These are phyloP conservation scores for Cymbidium sinense DNA, from an alignment of 106 monocot species.

Conservation along the genomic window DNA sequence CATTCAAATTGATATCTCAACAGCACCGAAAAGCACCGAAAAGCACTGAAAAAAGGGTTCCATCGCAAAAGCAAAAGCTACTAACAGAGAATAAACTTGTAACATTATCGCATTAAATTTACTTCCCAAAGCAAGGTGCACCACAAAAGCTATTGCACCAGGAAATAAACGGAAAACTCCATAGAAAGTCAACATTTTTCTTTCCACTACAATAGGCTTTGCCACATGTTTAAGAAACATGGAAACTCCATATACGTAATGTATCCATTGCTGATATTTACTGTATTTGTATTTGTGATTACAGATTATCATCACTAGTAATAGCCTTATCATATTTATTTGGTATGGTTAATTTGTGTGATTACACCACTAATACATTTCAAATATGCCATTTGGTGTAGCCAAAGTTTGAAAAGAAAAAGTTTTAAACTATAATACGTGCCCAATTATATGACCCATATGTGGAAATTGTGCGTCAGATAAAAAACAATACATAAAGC, in stretches of 20 bases:
- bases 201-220: not conserved
- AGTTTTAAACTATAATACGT: not conserved
- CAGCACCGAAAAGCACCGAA: too few relatives aligned
- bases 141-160: not conserved
- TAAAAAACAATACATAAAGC: not conserved
- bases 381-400: not conserved
- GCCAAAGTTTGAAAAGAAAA: not conserved
- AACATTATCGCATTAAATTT: too few relatives aligned
- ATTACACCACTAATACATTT: not conserved
- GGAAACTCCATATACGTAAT: not conserved
- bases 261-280: not conserved
- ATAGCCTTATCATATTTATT: not conserved
- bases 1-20: too few relatives aligned
- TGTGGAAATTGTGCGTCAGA: not conserved
- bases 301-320: not conserved
- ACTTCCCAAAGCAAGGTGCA: too few relatives aligned
- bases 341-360: not conserved
- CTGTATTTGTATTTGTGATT: not conserved
- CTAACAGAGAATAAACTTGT: too few relatives aligned
- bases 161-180: not conserved
- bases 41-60: too few relatives aligned
- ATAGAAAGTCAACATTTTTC: not conserved
- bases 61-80: too few relatives aligned
- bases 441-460: not conserved
- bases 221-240: not conserved